phyloP scores from a whole-genome alignment of 768 basidiomycete genomes.

The Clitopilus passeckerianus region DNA sequence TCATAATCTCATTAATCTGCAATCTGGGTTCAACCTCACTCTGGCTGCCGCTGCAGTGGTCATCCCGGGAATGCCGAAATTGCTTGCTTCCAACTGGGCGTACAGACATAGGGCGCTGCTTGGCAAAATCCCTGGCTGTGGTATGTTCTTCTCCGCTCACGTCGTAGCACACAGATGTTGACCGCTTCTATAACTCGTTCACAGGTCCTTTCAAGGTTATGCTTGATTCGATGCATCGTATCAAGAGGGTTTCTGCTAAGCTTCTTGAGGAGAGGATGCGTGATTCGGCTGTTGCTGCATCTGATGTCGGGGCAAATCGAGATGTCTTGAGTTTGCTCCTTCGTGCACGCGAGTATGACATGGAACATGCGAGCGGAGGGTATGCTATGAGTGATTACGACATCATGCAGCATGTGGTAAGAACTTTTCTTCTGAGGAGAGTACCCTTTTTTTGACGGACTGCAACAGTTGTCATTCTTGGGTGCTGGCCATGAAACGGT shows the following conservation, averaged over 20 bases:
- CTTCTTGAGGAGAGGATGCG: slow-evolving; percentile 37
- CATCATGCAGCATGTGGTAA: slow-evolving; percentile 49
- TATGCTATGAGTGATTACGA: slow-evolving; percentile 41
- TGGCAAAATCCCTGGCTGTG: slow-evolving; percentile 11
- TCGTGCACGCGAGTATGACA: slow-evolving; percentile 32
- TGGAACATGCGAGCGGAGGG: slow-evolving; percentile 22
- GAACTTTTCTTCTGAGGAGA: slow-evolving; percentile 12
- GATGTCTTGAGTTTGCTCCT: slow-evolving; percentile 52
- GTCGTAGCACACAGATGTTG: neutral
- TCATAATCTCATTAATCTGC: slow-evolving; percentile 33
- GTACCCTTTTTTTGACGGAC: neutral
- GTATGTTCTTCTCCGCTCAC: slow-evolving; percentile 15
- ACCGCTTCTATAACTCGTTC: neutral
- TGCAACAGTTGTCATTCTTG: slow-evolving; percentile 38
- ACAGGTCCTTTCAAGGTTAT: slow-evolving; percentile 14
- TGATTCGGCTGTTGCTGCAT: slow-evolving; percentile 24
- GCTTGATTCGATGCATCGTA: slow-evolving; percentile 34
- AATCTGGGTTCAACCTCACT: slow-evolving; percentile 32
- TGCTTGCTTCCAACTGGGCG: slow-evolving; percentile 29
- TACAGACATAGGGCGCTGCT: slow-evolving; percentile 29
- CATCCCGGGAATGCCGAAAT: slow-evolving; percentile 27
- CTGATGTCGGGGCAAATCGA: slow-evolving; percentile 35
- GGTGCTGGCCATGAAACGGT: slow-evolving; percentile 44
- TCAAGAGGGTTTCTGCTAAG: slow-evolving; percentile 30
- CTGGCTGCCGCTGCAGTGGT: slow-evolving; percentile 27